These are phyloP conservation scores for Zygotorulaspora mrakii DNA, from an alignment of 1,139 yeast genomes.

Conservation along the genomic window DNA sequence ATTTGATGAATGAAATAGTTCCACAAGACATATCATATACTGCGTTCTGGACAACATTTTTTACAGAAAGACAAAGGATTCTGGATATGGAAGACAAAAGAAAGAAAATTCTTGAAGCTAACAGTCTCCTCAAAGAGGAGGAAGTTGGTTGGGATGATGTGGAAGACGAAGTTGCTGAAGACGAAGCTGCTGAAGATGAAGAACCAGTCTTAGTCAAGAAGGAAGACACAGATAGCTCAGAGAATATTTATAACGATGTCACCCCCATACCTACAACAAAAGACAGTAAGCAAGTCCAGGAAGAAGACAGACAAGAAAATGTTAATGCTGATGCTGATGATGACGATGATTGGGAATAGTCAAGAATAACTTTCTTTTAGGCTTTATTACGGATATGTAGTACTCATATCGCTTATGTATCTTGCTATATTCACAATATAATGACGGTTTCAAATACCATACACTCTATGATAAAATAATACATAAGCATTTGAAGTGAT, in stretches of 20 bases:
- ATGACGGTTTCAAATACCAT: slow-evolving; percentile 15
- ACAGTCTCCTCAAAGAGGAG: slow-evolving; percentile 20
- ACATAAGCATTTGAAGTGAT: slow-evolving; percentile 63
- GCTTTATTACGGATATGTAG: slow-evolving; percentile 5
- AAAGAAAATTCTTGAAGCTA: slow-evolving; percentile 48
- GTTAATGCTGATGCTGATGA: slow-evolving; percentile 38
- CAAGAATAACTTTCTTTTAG: slow-evolving; percentile 1
- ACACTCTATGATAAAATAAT: slow-evolving; percentile 50
- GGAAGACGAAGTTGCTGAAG: slow-evolving; percentile 35
- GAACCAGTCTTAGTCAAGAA: slow-evolving; percentile 39
- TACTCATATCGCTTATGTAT: slow-evolving; percentile 4
- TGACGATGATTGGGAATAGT: slow-evolving; percentile 58
- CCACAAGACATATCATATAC: slow-evolving; percentile 59
- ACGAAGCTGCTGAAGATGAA: slow-evolving; percentile 47
- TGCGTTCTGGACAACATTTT: slow-evolving; percentile 75
- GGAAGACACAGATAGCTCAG: slow-evolving; percentile 16
- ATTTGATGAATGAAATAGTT: slow-evolving; percentile 61
- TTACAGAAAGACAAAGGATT: slow-evolving; percentile 51
- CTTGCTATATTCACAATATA: slow-evolving; percentile 2
- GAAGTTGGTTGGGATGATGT: slow-evolving; percentile 34
- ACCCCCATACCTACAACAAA: slow-evolving; percentile 2
- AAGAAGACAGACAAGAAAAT: slow-evolving; percentile 15
- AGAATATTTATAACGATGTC: neutral
- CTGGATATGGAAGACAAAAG: slow-evolving; percentile 64
- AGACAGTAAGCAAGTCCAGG: slow-evolving; percentile 11